Evolutionary conservation across 805 yeast genomes (phyloP).

Genomic region (Nakazawaea holstii): DNA sequence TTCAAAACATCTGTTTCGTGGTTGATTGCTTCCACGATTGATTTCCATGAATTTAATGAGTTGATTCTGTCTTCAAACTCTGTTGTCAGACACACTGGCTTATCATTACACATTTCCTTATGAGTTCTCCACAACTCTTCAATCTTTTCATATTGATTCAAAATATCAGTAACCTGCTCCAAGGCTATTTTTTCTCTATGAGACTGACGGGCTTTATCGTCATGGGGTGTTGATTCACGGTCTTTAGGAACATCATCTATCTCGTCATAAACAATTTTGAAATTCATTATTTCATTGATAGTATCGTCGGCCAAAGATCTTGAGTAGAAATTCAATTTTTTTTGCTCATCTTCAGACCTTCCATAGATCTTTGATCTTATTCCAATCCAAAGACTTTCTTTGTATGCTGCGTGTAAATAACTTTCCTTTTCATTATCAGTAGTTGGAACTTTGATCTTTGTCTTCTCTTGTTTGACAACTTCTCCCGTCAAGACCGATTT

Average conservation of each 20-base stretch:
- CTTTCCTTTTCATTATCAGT: constrained; percentile 37
- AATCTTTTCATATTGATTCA: constrained; percentile 59
- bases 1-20: constrained; percentile 56
- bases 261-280: constrained; percentile 46
- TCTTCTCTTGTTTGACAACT: constrained; percentile 86
- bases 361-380: constrained; percentile 78
- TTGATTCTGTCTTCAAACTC: constrained; percentile 64
- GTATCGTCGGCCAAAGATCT: constrained; percentile 70
- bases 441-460: constrained; percentile 54
- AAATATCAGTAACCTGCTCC: constrained; percentile 46
- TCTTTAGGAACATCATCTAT: constrained; percentile 14
- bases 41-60: constrained; percentile 80
- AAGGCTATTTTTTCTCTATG: constrained; percentile 30
- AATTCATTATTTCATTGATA: constrained; percentile 61
- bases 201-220: neutral
- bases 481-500: constrained; percentile 90
- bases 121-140: constrained; percentile 76
- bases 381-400: constrained; percentile 82
- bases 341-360: constrained; percentile 75
- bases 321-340: constrained; percentile 58
- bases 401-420: constrained; percentile 47
- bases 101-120: constrained; percentile 73
- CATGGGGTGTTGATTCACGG: neutral
- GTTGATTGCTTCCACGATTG: constrained; percentile 64
- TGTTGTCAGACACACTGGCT: constrained; percentile 60